phyloP scores from a whole-genome alignment of 768 basidiomycete genomes.

The Rhodotorula diobovata region DNA sequence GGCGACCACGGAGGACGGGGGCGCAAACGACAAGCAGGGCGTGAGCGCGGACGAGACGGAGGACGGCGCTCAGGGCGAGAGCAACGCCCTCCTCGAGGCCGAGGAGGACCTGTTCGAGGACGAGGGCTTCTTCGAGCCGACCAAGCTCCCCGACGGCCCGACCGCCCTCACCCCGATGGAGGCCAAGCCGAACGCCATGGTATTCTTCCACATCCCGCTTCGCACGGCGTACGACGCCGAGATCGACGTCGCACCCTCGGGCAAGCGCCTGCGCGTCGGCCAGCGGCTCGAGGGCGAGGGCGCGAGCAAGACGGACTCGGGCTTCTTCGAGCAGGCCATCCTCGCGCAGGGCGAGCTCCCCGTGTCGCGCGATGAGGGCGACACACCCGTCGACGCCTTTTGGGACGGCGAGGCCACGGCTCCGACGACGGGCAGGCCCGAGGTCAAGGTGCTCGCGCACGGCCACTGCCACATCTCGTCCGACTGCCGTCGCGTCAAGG shows the following conservation, averaged over 20 bases:
- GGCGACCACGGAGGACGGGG: too few relatives aligned
- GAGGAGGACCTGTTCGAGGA: background rate
- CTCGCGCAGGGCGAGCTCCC: slow-evolving; percentile 66
- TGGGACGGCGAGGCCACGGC: slow-evolving; percentile 32
- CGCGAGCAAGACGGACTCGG: slow-evolving; percentile 65
- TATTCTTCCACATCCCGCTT: slow-evolving; percentile 60
- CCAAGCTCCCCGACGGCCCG: slow-evolving; percentile 10
- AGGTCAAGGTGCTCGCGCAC: slow-evolving; percentile 63
- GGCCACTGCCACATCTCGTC: slow-evolving; percentile 69
- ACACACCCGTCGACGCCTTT: slow-evolving; percentile 56
- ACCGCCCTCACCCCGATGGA: slow-evolving; percentile 49
- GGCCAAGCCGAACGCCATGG: slow-evolving; percentile 81
- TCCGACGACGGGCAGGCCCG: slow-evolving; percentile 23
- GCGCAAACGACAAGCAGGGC: background rate
- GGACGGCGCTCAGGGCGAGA: background rate
- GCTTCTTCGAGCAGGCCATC: slow-evolving; percentile 79
- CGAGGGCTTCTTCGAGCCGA: slow-evolving; percentile 7
- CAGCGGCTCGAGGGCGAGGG: slow-evolving; percentile 59
- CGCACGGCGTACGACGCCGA: slow-evolving; percentile 69
- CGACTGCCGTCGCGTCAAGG: slow-evolving; percentile 71
- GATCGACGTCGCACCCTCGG: slow-evolving; percentile 62
- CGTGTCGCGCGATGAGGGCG: slow-evolving; percentile 54
- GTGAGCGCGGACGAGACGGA: background rate
- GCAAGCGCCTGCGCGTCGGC: slow-evolving; percentile 67
- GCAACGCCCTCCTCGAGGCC: background rate